Evolutionary conservation across 805 yeast species (phyloP), one percentile per base, ranked within the genome.

Genomic region (Pichia ethanolica): DNA sequence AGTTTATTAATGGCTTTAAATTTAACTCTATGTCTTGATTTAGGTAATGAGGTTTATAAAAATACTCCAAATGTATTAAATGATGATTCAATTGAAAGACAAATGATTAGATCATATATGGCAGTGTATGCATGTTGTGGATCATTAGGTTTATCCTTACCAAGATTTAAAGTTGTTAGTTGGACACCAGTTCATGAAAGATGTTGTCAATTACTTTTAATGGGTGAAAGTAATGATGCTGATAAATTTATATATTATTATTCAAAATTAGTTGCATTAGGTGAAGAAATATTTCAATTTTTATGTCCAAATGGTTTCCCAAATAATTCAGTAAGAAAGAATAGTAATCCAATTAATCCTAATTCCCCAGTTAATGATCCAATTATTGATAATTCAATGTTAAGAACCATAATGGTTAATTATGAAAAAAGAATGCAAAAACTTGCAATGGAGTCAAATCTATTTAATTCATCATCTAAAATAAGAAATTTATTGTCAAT

Each of bases 41-140:
- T 75, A 36, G 77, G 77, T 49, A 60, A 63, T 55, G 72, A 67
- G 47, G 56, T 61, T 36, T 52, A 58, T 55, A 50, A 69, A 48
- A 55, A 55, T 39, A 52, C 57, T 35, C 51, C 57, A 33, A 57
- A 55, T 47, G 62, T 64, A 9, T 56, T 67, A 41, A 49, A 50
- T 13, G 64, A 63, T 46, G 57, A 51, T 37, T 57, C 67, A 4
- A 61, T 62, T 45, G 73, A 70, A 50, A 50, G 72, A 26, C 64
- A 64, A 40, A 57, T 70, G 32, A 52, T 77, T 25, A 59, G 82
- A 35, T 64, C 74, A 0, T 71, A 71, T 52, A 59, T 77, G 53
- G 72, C 76, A 47, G 75, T 76, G 9, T 78, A 75, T 58, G 64
- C 74, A 37, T 72, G 75, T 52, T 74, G 79, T 59, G 79, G 79